Evolutionary conservation across 2,329 filamentous ascomycete genomes (phyloP), one percentile per base, ranked within the genome.

Genomic region (Fusarium hostae): DNA sequence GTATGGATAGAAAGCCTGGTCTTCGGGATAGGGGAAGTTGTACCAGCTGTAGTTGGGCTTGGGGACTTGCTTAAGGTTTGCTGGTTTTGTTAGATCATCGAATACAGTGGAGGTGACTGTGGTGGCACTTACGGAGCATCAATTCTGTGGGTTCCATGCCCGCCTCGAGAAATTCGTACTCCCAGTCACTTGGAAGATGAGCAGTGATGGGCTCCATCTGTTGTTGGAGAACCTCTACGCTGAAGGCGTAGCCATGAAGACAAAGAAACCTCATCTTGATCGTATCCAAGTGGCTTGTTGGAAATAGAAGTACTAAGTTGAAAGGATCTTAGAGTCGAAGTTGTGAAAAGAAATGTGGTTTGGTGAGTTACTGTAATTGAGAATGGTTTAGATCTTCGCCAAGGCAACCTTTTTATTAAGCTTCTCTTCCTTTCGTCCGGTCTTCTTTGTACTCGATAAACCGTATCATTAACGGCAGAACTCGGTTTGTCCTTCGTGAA

Each of bases 271-370:
- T 40, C 50, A 52, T 52, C 7, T 40, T 39, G 18, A 11, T n/a
- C 0, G 6, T 2, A 22, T 2, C 0, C 16, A 8, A n/a, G 6
- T 39, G 8, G 1, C 1, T 13, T 9, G 3, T 5, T 52, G 32
- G 9, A 39, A 6, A 9, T 1, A 4, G 1, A 30, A n/a, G n/a
- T n/a, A n/a, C n/a, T n/a, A n/a, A n/a, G n/a, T n/a, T n/a, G n/a
- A n/a, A n/a, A n/a, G n/a, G n/a, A n/a, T n/a, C n/a, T n/a, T n/a
- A n/a, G n/a, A 26, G 26, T 26, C 6, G 7, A n/a, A 15, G 18
- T 10, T 15, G 9, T 34, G 9, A 35, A 22, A 20, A 15, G 6
- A 26, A 22, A 51, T 26, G 48, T 10, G 11, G 6, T 9, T 16
- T 6, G 6, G 15, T 13, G n/a, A 26, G 22, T 26, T 37, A 16